Percentiles rank a stretch among this genome's conserved stretches.
Evolutionary conservation across 805 yeast species (phyloP).

Genomic region (Candida succiphila): DNA sequence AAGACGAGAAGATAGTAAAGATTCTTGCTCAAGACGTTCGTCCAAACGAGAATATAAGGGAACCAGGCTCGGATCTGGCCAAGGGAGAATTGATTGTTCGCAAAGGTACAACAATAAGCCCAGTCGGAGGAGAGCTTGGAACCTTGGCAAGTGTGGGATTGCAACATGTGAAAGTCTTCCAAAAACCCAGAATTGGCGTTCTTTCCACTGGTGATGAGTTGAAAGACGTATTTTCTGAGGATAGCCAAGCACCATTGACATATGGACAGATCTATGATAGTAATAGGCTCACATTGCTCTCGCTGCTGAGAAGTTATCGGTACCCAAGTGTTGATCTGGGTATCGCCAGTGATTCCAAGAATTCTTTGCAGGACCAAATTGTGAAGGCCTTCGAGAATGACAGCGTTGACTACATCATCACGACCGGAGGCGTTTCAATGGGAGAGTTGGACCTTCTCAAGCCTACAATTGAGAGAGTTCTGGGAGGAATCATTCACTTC

Average conservation of each 20-base stretch:
- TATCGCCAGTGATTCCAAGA: conserved; percentile 33
- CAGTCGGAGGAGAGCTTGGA: conserved; percentile 42
- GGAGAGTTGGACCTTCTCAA: conserved; percentile 44
- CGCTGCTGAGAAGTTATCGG: conserved; percentile 24
- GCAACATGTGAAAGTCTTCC: conserved; percentile 24
- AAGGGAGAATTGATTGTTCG: conserved; percentile 26
- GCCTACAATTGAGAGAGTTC: conserved; percentile 32
- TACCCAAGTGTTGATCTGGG: conserved; percentile 36
- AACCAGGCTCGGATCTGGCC: conserved; percentile 36
- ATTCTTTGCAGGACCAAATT: conserved; percentile 16
- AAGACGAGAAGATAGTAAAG: conserved; percentile 30
- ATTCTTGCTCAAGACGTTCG: conserved; percentile 30
- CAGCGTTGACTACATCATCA: conserved; percentile 32
- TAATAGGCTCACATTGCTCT: conserved; percentile 36
- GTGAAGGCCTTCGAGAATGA: conserved; percentile 14
- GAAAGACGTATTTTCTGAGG: conserved; percentile 22
- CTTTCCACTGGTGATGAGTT: conserved; percentile 45
- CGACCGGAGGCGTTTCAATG: conserved; percentile 54
- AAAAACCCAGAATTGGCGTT: conserved; percentile 35
- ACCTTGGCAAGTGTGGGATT: conserved; percentile 37
- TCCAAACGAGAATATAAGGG: conserved; percentile 35
- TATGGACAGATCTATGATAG: conserved; percentile 42
- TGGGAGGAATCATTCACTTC: conserved; percentile 37
- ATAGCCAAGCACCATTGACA: conserved; percentile 4
- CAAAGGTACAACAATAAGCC: conserved; percentile 26